Evolutionary conservation across 2,329 filamentous ascomycete species (phyloP).

Genomic region (Pseudogymnoascus sp.): DNA sequence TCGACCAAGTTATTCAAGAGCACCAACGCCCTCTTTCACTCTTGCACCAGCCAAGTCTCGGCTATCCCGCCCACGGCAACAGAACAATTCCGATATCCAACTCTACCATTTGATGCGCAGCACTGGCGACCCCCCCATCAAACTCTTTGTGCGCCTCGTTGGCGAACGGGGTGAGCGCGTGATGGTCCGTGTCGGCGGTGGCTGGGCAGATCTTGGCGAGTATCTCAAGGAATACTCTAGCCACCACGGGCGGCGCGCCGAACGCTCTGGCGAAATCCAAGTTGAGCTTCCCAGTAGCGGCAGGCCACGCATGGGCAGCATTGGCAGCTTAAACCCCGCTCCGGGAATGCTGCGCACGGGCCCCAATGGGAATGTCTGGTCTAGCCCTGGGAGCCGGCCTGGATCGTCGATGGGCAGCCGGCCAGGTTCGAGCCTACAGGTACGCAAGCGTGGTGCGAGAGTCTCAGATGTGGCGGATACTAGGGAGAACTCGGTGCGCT

Average conservation of each 20-base stretch:
- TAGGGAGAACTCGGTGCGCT: slow-evolving; percentile 12
- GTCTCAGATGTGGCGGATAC: slow-evolving; percentile 15
- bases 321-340: slow-evolving; percentile 18
- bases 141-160: slow-evolving; percentile 86
- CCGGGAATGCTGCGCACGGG: slow-evolving; percentile 16
- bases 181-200: slow-evolving; percentile 95
- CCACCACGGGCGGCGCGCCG: slow-evolving; percentile 73
- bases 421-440: slow-evolving; percentile 22
- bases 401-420: slow-evolving; percentile 22
- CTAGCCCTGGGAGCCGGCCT: slow-evolving; percentile 32
- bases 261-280: slow-evolving; percentile 50
- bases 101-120: slow-evolving; percentile 84
- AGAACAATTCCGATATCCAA: slow-evolving; percentile 65
- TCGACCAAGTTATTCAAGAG: slow-evolving; percentile 32
- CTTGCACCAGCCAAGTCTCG: slow-evolving; percentile 53
- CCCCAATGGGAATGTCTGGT: slow-evolving; percentile 27
- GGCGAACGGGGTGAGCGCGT: slow-evolving; percentile 85
- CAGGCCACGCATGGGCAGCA: slow-evolving; percentile 12
- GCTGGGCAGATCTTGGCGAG: slow-evolving; percentile 95
- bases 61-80: slow-evolving; percentile 37
- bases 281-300: slow-evolving; percentile 36
- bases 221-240: slow-evolving; percentile 89
- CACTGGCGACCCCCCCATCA: slow-evolving; percentile 79
- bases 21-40: slow-evolving; percentile 58
- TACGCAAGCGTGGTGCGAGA: slow-evolving; percentile 25